These are phyloP conservation scores for Epichloe sylvatica DNA, from an alignment of 2,329 filamentous ascomycete genomes.

Conservation along the genomic window DNA sequence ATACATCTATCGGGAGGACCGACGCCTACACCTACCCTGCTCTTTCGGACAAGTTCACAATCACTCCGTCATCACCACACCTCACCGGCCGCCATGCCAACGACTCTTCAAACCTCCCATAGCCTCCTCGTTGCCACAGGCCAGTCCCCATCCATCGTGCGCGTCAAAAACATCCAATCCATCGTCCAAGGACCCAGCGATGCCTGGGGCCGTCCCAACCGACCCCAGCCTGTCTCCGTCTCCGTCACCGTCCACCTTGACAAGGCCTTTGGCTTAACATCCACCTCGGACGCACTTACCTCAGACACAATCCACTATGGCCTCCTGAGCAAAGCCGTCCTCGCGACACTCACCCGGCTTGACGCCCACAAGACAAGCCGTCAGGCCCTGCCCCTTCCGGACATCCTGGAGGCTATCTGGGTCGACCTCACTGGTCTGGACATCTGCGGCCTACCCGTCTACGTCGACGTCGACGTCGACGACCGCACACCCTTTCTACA, in stretches of 20 bases:
- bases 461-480: background rate
- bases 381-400: slow-evolving; percentile 11
- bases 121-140: slow-evolving; percentile 8
- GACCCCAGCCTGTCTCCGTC: slow-evolving; percentile 47
- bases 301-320: slow-evolving; percentile 67
- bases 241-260: slow-evolving; percentile 45
- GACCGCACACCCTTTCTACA: slow-evolving; percentile 17
- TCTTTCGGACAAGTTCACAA: no score
- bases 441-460: slow-evolving; percentile 7
- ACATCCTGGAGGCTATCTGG: slow-evolving; percentile 21
- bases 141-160: slow-evolving; percentile 32
- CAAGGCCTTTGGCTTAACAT: slow-evolving; percentile 42
- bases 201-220: slow-evolving; percentile 49
- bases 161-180: slow-evolving; percentile 47
- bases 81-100: background rate
- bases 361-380: background rate
- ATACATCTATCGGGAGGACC: no score
- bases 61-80: no score
- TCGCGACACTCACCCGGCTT: slow-evolving; percentile 29
- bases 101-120: slow-evolving; percentile 1
- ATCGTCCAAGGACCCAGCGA: slow-evolving; percentile 45
- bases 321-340: slow-evolving; percentile 50
- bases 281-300: slow-evolving; percentile 44
- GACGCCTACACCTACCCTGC: no score
- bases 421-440: slow-evolving; percentile 16